These are phyloP conservation scores for Solanum paucissectum DNA, from an alignment of 257 asterid species.

Conservation along the genomic window DNA sequence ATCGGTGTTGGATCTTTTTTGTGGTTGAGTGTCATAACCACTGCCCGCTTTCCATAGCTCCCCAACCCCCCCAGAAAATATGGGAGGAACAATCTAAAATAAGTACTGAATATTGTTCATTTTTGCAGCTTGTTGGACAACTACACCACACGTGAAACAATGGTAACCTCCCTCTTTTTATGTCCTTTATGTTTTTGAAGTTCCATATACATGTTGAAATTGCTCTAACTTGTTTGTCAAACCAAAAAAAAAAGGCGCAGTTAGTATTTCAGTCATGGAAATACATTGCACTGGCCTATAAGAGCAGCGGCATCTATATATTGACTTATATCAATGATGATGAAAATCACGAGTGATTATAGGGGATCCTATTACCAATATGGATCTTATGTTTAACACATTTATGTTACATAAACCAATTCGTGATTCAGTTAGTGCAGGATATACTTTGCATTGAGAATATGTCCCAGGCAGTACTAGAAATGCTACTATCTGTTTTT, in stretches of 20 bases:
- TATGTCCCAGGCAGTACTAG: background rate
- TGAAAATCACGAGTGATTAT: background rate
- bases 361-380: background rate
- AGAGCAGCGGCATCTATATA: background rate
- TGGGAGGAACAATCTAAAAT: background rate
- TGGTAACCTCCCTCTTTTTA: conserved; percentile 31
- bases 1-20: background rate
- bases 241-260: background rate
- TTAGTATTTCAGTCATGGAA: background rate
- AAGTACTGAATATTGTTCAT: background rate
- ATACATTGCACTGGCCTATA: background rate
- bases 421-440: background rate
- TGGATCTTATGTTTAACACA: background rate
- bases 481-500: background rate
- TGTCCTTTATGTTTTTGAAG: background rate
- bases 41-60: background rate
- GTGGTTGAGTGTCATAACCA: background rate
- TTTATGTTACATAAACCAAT: background rate
- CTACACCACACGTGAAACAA: conserved; percentile 67
- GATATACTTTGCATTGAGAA: background rate
- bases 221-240: background rate
- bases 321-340: background rate
- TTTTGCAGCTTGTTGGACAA: conserved; percentile 85
- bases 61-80: background rate
- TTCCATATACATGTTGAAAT: background rate